Evolutionary conservation across 2,329 filamentous ascomycete species (phyloP), one percentile per base, ranked within the genome.

Genomic region (Podosphaera xanthii): DNA sequence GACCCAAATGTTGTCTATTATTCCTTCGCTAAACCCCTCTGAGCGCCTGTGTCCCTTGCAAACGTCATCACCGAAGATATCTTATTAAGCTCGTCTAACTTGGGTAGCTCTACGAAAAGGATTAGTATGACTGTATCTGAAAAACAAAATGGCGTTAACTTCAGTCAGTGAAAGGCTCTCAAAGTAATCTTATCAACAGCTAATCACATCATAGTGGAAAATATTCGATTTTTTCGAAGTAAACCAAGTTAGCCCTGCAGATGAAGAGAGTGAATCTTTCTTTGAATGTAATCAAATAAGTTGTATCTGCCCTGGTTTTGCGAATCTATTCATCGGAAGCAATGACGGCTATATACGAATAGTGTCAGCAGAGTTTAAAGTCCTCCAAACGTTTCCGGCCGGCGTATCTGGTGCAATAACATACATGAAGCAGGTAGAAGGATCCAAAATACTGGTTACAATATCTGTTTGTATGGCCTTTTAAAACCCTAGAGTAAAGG

Each of bases 151-250:
- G 65, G 65, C 65, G 40, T 59, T 67, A 62, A 63, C 61, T 62
- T 67, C 65, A 59, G 65, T 67, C 57, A 55, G 60, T 38, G 12
- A 48, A n/a, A n/a, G 14, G 57, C 12, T 10, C n/a, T 42, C 6
- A 4, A 38, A 34, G 38, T 35, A n/a, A 31, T 22, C 35, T 1
- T 22, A 12, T 4, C 10, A 42, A 2, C 9, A 31, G 59, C 63
- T 61, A 62, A 44, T 44, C 10, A 44, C 3, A 12, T 35, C 53
- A 42, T 50, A 70, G 91, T 97, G 92, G 91, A 96, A 96, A 86
- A 84, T 86, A 66, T 98, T 98, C 76, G 90, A 94, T 78, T 98
- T 98, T 83, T 97, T 98, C 80, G 88, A 96, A 73, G 88, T 94
- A 71, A 82, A 82, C 70, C 84, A 86, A 70, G 83, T 96, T 71